phyloP scores from a whole-genome alignment of 108 stramenopile species.

The Cyclostephanos tholiformis region DNA sequence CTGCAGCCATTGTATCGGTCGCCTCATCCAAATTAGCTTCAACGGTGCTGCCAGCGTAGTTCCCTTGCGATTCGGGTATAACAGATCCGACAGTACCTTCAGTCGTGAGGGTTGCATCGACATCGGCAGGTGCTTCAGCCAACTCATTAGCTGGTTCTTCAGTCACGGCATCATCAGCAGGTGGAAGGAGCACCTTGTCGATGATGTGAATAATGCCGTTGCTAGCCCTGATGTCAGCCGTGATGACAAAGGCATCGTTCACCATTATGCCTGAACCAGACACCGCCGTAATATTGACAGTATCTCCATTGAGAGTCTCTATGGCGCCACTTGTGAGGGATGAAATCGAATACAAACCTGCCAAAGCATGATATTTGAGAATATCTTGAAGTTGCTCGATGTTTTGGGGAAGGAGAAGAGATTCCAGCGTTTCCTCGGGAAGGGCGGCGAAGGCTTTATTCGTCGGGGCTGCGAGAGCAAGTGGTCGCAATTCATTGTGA shows the following conservation, averaged over 20 bases:
- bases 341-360: constrained; percentile 5
- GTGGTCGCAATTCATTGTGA: no score
- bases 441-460: constrained; percentile 54
- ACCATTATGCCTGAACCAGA: constrained; percentile 20
- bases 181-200: constrained; percentile 51
- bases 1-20: no score
- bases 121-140: no score
- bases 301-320: constrained; percentile 18
- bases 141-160: no score
- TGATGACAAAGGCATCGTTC: constrained; percentile 36
- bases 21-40: no score
- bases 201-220: constrained; percentile 64
- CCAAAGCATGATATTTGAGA: constrained; percentile 49
- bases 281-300: background rate
- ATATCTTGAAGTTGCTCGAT: constrained; percentile 15
- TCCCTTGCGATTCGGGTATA: no score
- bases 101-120: no score
- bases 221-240: constrained; percentile 42
- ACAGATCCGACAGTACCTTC: no score
- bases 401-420: constrained; percentile 23
- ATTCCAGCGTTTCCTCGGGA: constrained; percentile 26
- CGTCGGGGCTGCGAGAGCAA: constrained; percentile 54
- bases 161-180: background rate
- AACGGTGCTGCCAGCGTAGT: no score
- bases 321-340: background rate